Base-by-base conservation (phyloP, 768 basidiomycete species). In the Rhodotorula graminis region DNA sequence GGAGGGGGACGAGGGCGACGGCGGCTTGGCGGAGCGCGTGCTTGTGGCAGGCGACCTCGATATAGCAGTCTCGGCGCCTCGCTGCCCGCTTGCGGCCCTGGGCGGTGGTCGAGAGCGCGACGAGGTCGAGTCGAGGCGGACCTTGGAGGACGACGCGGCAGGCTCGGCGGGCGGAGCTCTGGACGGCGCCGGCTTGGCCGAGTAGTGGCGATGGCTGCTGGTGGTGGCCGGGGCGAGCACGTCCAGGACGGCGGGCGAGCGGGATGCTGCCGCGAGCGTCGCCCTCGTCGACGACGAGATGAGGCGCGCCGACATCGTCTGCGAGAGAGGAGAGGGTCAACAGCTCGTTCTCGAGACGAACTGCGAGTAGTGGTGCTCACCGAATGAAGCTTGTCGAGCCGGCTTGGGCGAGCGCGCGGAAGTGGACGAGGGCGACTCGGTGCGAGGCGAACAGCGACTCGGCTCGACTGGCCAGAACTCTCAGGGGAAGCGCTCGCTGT, bases 41-140 rank as follows among this genome's bases (percentile, higher is more conserved):
- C 2, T 11, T 9, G 27, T 2, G 14, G 7, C 12, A 3, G n/a
- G 27, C 3, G 27, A 4, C 15, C 10, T 29, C 2, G 50, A 27
- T 6, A 27, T 9, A 3, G 21, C 8, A 21, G 47, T 21, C 19
- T 15, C 18, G 5, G 19, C 47, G 16, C 19, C 8, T 21, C 6
- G 47, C 15, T 5, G 25, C 25, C 10, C 50, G 4, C 50, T 27
- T 25, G 23, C 25, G 4, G 50, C 1, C 50, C 25, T 27, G 11
- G 50, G 23, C 23, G 8, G 4, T 25, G 2, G 3, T 14, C 11
- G 11, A 23, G 50, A 12, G 25, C 25, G 50, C 23, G 50, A 52
- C 11, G 50, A 52, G 23, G 23, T 23, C 23, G 50, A 12, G 25
- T 52, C 50, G 50, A 52, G 25, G 7, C 50, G 50, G 27, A 52